Evolutionary conservation across 2,329 filamentous ascomycete genomes (phyloP), one percentile per base, ranked within the genome.

Genomic region (Sarocladium strictum): DNA sequence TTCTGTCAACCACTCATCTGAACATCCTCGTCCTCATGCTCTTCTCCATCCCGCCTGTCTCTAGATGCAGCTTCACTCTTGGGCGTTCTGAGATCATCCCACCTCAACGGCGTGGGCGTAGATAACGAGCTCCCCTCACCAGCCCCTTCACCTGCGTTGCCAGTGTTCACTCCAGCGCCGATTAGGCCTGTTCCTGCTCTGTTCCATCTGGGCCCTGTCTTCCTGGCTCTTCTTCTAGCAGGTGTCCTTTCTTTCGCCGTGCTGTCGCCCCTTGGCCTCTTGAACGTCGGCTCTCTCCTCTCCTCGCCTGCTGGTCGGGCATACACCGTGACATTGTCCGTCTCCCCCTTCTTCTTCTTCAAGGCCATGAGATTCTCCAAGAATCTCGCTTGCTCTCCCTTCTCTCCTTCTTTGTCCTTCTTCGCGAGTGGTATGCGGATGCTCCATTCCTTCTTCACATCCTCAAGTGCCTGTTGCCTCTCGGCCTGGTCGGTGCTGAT

Each of bases 281-380:
- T 35, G 40, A 23, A 14, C n/a, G 23, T 27, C 27, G 26, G 15
- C 21, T 27, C 33, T 19, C 23, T 40, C 21, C 33, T 27, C 50
- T 38, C 32, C 33, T 53, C 50, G 9, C 50, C 50, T 19, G 50
- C 32, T 27, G 50, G 32, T 15, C 33, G 65, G 5, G 79, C 78
- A 63, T 80, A 77, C 3, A 85, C 75, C 0, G 84, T 87, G 24
- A 89, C 84, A 15, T 80, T 70, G 63, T 90, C 87, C 17, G 67
- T 74, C 66, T 90, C 85, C 7, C 84, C 85, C 60, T 76, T 83
- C 26, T 76, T 75, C 50, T 76, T 76, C 67, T 90, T 90, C 53
- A 86, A 68, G 12, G 78, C 76, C 59, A 85, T 86, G 23, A 91
- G 63, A 26, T 81, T 80, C 60, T 87, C 81, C 1, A 90, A 69